Evolutionary conservation across 2,329 filamentous ascomycete genomes (phyloP).

Genomic region (Cladorrhinum sp.): DNA sequence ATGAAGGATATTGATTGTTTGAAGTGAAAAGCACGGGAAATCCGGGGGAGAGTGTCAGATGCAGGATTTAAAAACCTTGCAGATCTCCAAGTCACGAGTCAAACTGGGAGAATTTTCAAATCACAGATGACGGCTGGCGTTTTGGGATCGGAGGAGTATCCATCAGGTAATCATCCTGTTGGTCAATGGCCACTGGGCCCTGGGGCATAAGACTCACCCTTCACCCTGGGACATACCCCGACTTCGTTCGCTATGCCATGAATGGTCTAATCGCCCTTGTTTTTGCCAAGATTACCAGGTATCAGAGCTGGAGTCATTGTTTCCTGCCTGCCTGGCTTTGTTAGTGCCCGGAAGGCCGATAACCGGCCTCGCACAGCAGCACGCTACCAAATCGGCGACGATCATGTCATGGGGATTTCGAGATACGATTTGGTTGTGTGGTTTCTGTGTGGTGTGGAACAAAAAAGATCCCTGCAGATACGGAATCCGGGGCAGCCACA

Average conservation of each 20-base stretch:
- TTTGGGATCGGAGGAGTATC: not conserved
- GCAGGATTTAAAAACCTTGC: not conserved
- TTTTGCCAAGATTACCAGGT: not conserved
- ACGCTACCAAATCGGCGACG: not conserved
- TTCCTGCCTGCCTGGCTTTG: not conserved
- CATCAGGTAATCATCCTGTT: not conserved
- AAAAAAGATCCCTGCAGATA: not conserved
- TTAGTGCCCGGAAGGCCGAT: not conserved
- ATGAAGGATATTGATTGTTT: not conserved
- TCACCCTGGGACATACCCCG: not conserved
- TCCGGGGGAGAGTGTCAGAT: not conserved
- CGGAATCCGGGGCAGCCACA: not conserved
- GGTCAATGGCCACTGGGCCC: not conserved
- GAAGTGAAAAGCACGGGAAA: not conserved
- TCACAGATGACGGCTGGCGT: too few species aligned
- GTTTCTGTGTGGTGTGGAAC: not conserved
- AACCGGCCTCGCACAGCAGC: not conserved
- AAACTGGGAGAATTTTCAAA: not conserved
- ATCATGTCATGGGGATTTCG: not conserved
- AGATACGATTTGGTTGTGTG: not conserved
- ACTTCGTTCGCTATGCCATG: not conserved
- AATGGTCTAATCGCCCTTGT: not conserved
- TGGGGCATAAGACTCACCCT: not conserved
- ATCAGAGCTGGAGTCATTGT: not conserved
- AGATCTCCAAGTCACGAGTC: not conserved